phyloP scores from a whole-genome alignment of 768 basidiomycete genomes.

The Rhodosporidiobolus sp. region DNA sequence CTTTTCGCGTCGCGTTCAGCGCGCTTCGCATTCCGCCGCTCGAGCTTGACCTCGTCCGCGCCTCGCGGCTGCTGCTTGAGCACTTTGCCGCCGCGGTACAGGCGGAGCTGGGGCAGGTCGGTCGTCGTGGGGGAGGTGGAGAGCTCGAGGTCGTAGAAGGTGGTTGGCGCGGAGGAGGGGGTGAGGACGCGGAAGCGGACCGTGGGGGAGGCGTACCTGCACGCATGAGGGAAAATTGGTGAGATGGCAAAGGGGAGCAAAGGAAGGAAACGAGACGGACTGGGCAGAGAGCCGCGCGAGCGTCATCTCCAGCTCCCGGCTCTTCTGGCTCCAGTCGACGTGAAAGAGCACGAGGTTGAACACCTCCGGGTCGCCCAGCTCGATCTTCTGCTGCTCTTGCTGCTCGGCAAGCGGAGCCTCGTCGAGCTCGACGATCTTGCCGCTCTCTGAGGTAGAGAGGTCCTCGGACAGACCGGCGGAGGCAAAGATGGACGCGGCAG shows the following conservation, averaged over 20 bases:
- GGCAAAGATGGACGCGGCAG: constrained; percentile 7
- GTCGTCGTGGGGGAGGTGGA: constrained; percentile 21
- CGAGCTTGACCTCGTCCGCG: background rate
- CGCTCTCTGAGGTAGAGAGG: background rate
- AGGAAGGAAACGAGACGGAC: background rate
- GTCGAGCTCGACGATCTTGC: constrained; percentile 21
- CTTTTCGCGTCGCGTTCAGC: background rate
- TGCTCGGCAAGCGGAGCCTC: background rate
- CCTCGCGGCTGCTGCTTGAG: constrained; percentile 8
- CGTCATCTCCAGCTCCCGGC: constrained; percentile 21
- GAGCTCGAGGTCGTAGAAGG: constrained; percentile 37
- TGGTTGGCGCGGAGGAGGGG: constrained; percentile 6
- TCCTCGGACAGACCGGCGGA: background rate
- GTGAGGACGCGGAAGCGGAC: constrained; percentile 22
- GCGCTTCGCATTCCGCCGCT: background rate
- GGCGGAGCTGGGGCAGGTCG: constrained; percentile 27
- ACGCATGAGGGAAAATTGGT: too few species aligned
- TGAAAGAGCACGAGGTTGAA: constrained; percentile 33
- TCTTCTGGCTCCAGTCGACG: constrained; percentile 13
- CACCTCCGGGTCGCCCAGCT: background rate
- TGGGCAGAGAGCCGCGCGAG: constrained; percentile 7
- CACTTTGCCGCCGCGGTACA: constrained; percentile 24
- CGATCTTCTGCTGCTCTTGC: background rate
- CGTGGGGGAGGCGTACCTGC: constrained; percentile 16
- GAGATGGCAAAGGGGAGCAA: background rate